Conservation (phyloP, 208 protist species). For the Leishmania gerbilli region DNA sequence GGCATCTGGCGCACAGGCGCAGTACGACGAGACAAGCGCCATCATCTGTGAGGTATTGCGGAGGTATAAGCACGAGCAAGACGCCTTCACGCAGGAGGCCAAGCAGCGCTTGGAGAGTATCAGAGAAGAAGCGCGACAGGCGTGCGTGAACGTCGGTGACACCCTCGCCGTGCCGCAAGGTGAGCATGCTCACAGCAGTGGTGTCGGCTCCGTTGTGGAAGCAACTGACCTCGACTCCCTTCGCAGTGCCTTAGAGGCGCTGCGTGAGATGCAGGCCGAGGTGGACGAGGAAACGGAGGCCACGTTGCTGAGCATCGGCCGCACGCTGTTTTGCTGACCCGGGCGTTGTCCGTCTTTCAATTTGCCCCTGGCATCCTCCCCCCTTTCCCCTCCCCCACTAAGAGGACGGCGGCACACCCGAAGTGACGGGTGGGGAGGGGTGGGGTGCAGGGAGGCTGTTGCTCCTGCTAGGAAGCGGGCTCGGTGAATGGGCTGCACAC, state of each 20-base stretch:
- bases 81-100: not conserved
- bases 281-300: conserved; percentile 14
- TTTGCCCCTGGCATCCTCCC: not conserved
- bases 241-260: conserved; percentile 2
- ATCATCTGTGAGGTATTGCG: not conserved
- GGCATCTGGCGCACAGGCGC: not conserved
- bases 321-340: conserved; percentile 12
- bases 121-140: not conserved
- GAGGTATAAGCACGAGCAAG: not conserved
- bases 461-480: not conserved
- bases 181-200: not conserved
- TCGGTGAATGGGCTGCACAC: not conserved
- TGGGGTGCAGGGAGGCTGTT: not conserved
- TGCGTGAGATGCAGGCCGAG: conserved; percentile 9
- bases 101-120: not conserved
- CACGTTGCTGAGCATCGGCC: conserved; percentile 10
- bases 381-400: not conserved
- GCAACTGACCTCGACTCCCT: not conserved
- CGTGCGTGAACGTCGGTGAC: not conserved
- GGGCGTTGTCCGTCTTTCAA: not conserved
- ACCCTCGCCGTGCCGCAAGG: not conserved
- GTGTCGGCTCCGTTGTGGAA: not conserved
- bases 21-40: not conserved
- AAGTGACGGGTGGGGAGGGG: not conserved
- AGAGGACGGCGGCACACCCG: not conserved